Conservation (phyloP, 73 alveolate genomes). For the Paramecium caudatum region DNA sequence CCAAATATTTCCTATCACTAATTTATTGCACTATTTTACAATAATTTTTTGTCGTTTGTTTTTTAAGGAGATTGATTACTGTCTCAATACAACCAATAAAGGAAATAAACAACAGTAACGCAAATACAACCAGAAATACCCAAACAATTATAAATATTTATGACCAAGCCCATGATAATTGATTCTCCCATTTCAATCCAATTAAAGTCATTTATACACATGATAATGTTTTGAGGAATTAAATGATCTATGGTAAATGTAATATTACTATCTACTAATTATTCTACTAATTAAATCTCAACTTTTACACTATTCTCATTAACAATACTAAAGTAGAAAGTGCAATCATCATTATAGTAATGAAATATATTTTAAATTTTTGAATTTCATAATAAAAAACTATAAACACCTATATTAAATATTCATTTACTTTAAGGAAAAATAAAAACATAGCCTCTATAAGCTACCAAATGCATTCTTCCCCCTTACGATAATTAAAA, state of each 20-base stretch:
- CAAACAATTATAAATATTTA: conserved; percentile 24
- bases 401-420: conserved; percentile 9
- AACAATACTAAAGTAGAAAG: not conserved
- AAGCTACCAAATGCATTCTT: conserved; percentile 60
- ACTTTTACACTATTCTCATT: conserved; percentile 4
- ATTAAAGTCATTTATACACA: conserved; percentile 5
- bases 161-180: conserved; percentile 50
- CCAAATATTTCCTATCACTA: conserved; percentile 64
- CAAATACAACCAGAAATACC: conserved; percentile 48
- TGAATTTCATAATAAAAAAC: conserved; percentile 65
- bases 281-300: not conserved
- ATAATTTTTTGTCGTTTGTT: not conserved
- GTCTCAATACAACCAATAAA: conserved; percentile 46
- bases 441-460: conserved; percentile 68
- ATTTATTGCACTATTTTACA: not conserved
- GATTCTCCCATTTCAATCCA: conserved; percentile 54
- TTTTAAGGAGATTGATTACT: not conserved
- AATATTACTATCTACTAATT: conserved; percentile 16
- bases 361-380: conserved; percentile 46
- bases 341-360: conserved; percentile 53
- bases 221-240: conserved; percentile 41
- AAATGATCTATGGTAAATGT: not conserved
- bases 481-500: conserved; percentile 64
- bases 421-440: not conserved
- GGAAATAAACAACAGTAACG: conserved; percentile 4